Conservation (phyloP, 352 stramenopile genomes). For the Thraustochytrium striatum region DNA sequence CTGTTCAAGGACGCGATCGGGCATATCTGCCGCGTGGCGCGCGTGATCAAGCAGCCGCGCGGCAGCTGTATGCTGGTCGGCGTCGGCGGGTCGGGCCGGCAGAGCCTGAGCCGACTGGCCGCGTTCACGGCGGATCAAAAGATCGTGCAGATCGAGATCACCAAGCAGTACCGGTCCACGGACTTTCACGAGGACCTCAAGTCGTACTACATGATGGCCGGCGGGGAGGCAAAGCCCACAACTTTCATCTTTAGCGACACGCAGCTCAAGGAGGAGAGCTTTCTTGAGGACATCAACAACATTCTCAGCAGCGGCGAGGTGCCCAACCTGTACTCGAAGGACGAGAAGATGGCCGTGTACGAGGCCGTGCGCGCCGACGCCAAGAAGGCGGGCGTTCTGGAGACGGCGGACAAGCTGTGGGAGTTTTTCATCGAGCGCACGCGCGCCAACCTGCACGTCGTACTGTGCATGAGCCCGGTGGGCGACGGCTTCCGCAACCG, state of each 20-base stretch:
- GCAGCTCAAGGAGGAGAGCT: conserved; percentile 87
- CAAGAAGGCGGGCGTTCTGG: conserved; percentile 73
- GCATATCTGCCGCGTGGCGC: conserved; percentile 79
- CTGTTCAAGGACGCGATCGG: conserved; percentile 91
- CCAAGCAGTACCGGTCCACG: conserved; percentile 80
- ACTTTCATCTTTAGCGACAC: conserved; percentile 91
- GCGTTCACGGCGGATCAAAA: conserved; percentile 84
- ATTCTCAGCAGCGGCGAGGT: conserved; percentile 90
- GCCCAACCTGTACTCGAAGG: conserved; percentile 80
- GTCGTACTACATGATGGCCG: conserved; percentile 78
- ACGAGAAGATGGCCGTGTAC: conserved; percentile 78
- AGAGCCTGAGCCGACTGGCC: conserved; percentile 80
- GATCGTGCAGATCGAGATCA: conserved; percentile 87
- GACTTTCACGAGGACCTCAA: conserved; percentile 90
- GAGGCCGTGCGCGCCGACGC: conserved; percentile 76
- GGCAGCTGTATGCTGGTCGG: conserved; percentile 86
- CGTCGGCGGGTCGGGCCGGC: conserved; percentile 84
- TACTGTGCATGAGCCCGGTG: conserved; percentile 88
- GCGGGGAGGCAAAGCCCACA: conserved; percentile 67
- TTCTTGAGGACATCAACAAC: conserved; percentile 93
- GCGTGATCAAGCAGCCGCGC: conserved; percentile 83
- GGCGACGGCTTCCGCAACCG: conserved; percentile 80
- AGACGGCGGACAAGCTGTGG: conserved; percentile 86
- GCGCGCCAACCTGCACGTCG: conserved; percentile 83
- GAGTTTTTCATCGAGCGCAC: conserved; percentile 85